These are phyloP conservation scores for Polytrichum formosum DNA, from an alignment of 225 moss, liverwort and hornwort species.

Conservation along the genomic window DNA sequence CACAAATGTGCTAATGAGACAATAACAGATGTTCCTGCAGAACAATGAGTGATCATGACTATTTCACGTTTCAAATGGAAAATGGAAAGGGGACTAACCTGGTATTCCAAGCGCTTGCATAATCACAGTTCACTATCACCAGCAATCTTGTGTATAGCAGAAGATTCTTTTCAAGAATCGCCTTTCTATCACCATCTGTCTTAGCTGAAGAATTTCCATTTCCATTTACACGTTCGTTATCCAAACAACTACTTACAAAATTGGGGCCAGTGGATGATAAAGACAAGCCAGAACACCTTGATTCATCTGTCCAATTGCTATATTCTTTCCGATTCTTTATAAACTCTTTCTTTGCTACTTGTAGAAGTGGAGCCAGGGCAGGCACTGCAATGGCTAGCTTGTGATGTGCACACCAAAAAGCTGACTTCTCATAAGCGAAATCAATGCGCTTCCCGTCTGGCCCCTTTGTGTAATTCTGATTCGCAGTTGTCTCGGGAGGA, in stretches of 20 bases:
- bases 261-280: slow-evolving; percentile 22
- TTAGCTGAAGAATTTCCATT: slow-evolving; percentile 12
- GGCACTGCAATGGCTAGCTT: slow-evolving; percentile 88
- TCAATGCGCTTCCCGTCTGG: slow-evolving; percentile 37
- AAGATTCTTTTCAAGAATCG: slow-evolving; percentile 54
- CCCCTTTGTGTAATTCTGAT: slow-evolving; percentile 37
- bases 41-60: no score
- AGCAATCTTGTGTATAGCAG: slow-evolving; percentile 84
- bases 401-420: slow-evolving; percentile 90
- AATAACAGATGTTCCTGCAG: no score
- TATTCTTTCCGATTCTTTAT: slow-evolving; percentile 50
- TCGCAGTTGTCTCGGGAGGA: slow-evolving; percentile 46
- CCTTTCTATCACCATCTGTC: slow-evolving; percentile 20
- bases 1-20: no score
- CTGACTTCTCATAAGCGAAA: slow-evolving; percentile 68
- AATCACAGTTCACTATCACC: slow-evolving; percentile 91
- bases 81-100: slow-evolving; percentile 40
- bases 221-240: slow-evolving; percentile 20
- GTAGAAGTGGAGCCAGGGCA: slow-evolving; percentile 72
- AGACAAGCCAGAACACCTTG: slow-evolving; percentile 21
- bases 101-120: slow-evolving; percentile 91
- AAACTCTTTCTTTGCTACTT: slow-evolving; percentile 68
- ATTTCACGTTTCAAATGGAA: no score
- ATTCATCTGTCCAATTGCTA: slow-evolving; percentile 39
- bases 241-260: slow-evolving; percentile 16